Conservation (phyloP, 1,284 basidiomycete species). For the Stereum hirsutum region DNA sequence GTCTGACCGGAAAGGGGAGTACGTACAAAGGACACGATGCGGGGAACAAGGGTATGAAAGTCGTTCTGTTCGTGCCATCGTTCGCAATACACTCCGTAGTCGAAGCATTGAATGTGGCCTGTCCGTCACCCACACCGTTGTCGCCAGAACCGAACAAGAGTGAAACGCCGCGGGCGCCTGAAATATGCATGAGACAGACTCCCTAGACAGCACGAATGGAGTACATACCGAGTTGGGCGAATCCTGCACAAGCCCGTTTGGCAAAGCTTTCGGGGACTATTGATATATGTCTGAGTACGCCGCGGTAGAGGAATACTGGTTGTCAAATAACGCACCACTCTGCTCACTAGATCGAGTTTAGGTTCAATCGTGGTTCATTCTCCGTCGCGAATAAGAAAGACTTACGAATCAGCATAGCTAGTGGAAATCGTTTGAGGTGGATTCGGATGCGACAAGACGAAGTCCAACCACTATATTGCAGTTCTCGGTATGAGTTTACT, state of each 20-base stretch:
- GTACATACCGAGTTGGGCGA: slow-evolving; percentile 48
- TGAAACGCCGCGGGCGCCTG: slow-evolving; percentile 50
- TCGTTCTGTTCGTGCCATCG: slow-evolving; percentile 41
- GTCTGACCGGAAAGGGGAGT: slow-evolving; percentile 9
- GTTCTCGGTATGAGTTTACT: no score
- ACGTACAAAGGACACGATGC: slow-evolving; percentile 39
- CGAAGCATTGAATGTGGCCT: slow-evolving; percentile 31
- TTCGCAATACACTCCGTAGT: slow-evolving; percentile 52
- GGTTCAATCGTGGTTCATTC: no score
- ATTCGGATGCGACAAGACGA: not conserved
- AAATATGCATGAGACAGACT: not conserved
- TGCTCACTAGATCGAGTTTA: no score
- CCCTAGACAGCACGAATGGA: not conserved
- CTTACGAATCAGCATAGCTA: not conserved
- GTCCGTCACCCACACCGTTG: slow-evolving; percentile 58
- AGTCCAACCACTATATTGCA: not conserved
- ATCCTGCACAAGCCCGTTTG: slow-evolving; percentile 47
- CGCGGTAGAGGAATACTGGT: slow-evolving; percentile 11
- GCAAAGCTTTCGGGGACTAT: slow-evolving; percentile 59
- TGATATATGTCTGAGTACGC: not conserved
- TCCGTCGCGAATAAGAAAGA: no score
- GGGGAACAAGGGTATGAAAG: slow-evolving; percentile 57
- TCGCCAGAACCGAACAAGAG: slow-evolving; percentile 63
- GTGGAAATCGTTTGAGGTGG: no score
- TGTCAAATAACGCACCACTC: slow-evolving; percentile 32